phyloP scores from a whole-genome alignment of 305 asterid species.

The Fraxinus ornus region DNA sequence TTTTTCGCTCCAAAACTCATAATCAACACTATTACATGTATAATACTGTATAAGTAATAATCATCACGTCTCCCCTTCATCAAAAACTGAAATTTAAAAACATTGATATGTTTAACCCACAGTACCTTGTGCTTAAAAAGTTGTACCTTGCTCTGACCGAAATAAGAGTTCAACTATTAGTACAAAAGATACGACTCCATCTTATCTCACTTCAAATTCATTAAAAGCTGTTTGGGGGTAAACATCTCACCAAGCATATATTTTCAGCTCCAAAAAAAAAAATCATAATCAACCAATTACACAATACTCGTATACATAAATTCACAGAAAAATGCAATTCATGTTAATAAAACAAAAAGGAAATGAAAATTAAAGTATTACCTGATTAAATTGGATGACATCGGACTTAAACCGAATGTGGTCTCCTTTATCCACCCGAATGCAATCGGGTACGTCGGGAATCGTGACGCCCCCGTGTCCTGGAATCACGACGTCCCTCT shows the following conservation, averaged over 20 bases:
- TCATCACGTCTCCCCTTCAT: neutral
- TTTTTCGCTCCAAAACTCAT: neutral
- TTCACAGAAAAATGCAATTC: neutral
- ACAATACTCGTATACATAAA: neutral
- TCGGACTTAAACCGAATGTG: slow-evolving; percentile 90
- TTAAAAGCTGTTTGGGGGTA: neutral
- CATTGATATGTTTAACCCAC: neutral
- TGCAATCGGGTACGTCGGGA: slow-evolving; percentile 65
- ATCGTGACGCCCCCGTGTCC: slow-evolving; percentile 49
- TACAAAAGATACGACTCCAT: neutral
- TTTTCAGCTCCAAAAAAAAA: neutral
- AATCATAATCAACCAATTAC: neutral
- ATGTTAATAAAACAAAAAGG: neutral
- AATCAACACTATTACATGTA: neutral
- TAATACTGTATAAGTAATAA: neutral
- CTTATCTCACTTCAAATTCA: neutral
- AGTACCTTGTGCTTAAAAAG: neutral
- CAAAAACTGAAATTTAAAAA: neutral
- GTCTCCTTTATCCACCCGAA: slow-evolving; percentile 83
- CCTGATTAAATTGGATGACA: slow-evolving; percentile 90
- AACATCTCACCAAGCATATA: neutral
- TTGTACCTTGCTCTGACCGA: neutral
- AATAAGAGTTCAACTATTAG: neutral
- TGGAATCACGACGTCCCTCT: slow-evolving; percentile 66
- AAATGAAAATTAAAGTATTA: neutral